phyloP scores from a whole-genome alignment of 768 basidiomycete genomes.

The Naganishia friedmannii region DNA sequence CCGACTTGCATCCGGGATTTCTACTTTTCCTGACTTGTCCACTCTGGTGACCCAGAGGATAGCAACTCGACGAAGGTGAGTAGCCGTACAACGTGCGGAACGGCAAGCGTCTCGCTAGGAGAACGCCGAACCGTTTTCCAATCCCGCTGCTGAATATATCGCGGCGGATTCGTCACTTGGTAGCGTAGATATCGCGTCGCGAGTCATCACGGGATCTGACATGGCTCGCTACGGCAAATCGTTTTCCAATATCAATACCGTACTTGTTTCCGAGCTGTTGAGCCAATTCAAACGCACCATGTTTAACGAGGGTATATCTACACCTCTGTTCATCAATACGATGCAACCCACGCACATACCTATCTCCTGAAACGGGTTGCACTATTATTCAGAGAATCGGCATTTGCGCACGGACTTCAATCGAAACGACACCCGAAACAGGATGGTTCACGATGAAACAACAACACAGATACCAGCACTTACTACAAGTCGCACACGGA shows the following conservation, averaged over 20 bases:
- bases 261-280: background rate
- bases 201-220: background rate
- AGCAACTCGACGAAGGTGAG: no score
- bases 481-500: background rate
- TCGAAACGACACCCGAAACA: no score
- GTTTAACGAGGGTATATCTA: background rate
- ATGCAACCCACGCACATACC: no score
- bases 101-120: background rate
- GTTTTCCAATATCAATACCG: slow-evolving; percentile 12
- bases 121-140: slow-evolving; percentile 19
- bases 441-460: no score
- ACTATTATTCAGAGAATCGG: background rate
- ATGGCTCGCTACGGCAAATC: slow-evolving; percentile 8
- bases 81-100: background rate
- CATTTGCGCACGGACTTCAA: no score
- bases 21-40: background rate
- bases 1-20: background rate
- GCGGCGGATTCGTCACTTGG: slow-evolving; percentile 14
- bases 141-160: slow-evolving; percentile 6
- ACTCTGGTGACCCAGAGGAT: slow-evolving; percentile 5
- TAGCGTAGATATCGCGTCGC: no score
- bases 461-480: background rate
- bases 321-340: background rate
- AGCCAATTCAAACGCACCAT: no score
- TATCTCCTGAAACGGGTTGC: background rate